phyloP scores from a whole-genome alignment of 768 basidiomycete genomes.

The Termitomyces sp. region DNA sequence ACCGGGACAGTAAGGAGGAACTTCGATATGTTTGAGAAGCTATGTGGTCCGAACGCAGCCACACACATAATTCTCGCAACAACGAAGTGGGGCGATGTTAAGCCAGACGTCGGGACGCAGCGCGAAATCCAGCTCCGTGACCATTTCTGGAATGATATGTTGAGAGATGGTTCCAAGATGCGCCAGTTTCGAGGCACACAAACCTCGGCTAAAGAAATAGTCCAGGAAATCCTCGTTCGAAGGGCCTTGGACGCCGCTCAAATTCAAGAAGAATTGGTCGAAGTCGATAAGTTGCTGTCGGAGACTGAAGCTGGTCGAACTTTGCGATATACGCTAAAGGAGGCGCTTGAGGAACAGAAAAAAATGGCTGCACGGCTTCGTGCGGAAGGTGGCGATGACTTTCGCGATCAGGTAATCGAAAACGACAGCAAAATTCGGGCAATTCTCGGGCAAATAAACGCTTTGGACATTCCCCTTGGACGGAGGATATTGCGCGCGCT shows the following conservation, averaged over 20 bases:
- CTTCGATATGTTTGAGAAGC: conserved; percentile 11
- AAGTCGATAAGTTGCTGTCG: conserved; percentile 14
- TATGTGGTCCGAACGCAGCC: conserved; percentile 9
- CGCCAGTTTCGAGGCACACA: conserved; percentile 16
- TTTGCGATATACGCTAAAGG: conserved; percentile 13
- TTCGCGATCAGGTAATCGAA: conserved; percentile 9
- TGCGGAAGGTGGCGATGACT: conserved; percentile 7
- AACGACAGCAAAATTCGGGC: conserved; percentile 18
- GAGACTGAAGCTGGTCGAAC: conserved; percentile 18
- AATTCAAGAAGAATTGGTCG: conserved; percentile 20
- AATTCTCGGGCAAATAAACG: conserved; percentile 15
- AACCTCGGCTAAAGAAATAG: conserved; percentile 22
- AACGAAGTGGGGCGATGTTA: conserved; percentile 32
- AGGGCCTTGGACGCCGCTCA: conserved; percentile 14
- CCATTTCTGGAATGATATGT: conserved; percentile 24
- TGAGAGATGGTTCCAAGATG: conserved; percentile 20
- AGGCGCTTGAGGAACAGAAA: conserved; percentile 9
- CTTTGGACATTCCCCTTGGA: conserved; percentile 19
- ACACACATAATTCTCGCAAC: conserved; percentile 9
- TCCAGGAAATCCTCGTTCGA: conserved; percentile 14
- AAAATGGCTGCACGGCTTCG: conserved; percentile 3
- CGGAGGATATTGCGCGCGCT: conserved; percentile 2
- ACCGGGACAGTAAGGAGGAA: conserved; percentile 13
- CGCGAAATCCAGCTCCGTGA: conserved; percentile 22
- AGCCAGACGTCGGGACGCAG: conserved; percentile 11